Evolutionary conservation across 495 filamentous ascomycete genomes (phyloP).

Genomic region (Parmelia sp.): DNA sequence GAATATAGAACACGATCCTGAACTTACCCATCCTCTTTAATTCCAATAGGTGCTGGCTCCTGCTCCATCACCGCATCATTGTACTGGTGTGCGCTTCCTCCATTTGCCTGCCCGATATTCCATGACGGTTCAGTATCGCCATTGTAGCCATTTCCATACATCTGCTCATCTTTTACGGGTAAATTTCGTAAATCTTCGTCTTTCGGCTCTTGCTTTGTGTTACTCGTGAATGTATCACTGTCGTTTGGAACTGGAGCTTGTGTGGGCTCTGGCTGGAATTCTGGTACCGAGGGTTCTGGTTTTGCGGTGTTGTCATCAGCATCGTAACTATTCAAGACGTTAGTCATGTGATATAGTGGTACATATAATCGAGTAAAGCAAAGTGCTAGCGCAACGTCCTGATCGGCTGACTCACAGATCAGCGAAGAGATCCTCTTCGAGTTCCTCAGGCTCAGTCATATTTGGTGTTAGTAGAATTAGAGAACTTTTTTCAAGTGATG

Average conservation of each 20-base stretch:
- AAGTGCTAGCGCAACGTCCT: not conserved
- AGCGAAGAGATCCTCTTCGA: slow-evolving; percentile 97
- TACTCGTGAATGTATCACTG: not conserved
- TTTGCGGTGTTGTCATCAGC: slow-evolving; percentile 59
- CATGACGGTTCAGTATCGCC: slow-evolving; percentile 30
- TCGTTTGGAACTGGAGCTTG: slow-evolving; percentile 11
- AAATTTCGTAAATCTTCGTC: not conserved
- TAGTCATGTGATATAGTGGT: slow-evolving; percentile 7
- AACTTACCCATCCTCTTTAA: slow-evolving; percentile 99
- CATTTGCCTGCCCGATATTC: slow-evolving; percentile 31
- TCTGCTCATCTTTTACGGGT: slow-evolving; percentile 35
- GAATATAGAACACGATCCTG: not conserved
- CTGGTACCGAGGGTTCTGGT: slow-evolving; percentile 13
- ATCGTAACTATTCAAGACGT: slow-evolving; percentile 60
- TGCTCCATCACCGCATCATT: slow-evolving; percentile 46
- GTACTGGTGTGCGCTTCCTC: slow-evolving; percentile 46
- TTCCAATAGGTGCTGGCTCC: slow-evolving; percentile 53
- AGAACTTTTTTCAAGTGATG: not conserved
- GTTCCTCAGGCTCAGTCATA: slow-evolving; percentile 84
- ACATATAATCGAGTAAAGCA: not conserved
- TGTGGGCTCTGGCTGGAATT: slow-evolving; percentile 9
- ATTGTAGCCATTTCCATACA: slow-evolving; percentile 34
- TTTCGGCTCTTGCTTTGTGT: slow-evolving; percentile 4
- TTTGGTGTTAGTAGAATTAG: slow-evolving; percentile 18
- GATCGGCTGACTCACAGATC: slow-evolving; percentile 69